Evolutionary conservation across 1,284 basidiomycete species (phyloP), one percentile per base, ranked within the genome.

Genomic region (Moesziomyces antarcticus): DNA sequence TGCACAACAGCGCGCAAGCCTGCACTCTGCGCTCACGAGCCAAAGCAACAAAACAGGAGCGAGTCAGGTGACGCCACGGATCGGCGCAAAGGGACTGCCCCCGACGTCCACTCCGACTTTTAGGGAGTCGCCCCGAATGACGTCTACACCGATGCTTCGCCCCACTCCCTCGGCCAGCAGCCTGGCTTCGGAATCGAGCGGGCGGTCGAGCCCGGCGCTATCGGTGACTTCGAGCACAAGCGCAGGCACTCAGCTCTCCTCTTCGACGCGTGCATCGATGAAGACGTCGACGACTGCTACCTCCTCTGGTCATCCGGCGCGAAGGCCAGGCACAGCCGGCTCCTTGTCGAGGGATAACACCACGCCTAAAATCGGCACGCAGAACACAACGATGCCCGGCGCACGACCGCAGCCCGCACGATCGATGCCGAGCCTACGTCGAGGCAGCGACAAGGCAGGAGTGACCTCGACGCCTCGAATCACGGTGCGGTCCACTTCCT

Each of bases 351-450:
- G 43, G 30, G 55, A 57, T 35, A 42, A 47, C 43, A 43, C 51
- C 18, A 45, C 59, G n/a, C 37, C 47, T 54, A 16, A 47, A 30
- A 41, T 41, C 53, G 16, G 35, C 14, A 11, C 3, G 3, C 35
- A 37, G 35, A 37, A 42, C 42, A 18, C 54, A 3, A 46, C 41
- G 20, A 7, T 8, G 13, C 51, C 37, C 33, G 27, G 33, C n/a
- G 18, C 55, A 11, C 59, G 40, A 30, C 70, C 70, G 9, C 60
- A 73, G 20, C 70, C 70, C 1, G 56, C 57, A 11, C 55, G 55
- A 4, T 73, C 70, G 4, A 73, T 73, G 70, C 70, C 70, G 6
- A 73, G 70, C 47, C 46, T 73, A n/a, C 59, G 69, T 33, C 64
- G 62, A 1, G 42, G 46, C 13, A 46, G 46, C 35, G 68, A 72